Percentiles rank a stretch among this genome's conserved stretches.
These are phyloP conservation scores for Fusarium bactridioides DNA, from an alignment of 2,329 filamentous ascomycete species.

Conservation along the genomic window DNA sequence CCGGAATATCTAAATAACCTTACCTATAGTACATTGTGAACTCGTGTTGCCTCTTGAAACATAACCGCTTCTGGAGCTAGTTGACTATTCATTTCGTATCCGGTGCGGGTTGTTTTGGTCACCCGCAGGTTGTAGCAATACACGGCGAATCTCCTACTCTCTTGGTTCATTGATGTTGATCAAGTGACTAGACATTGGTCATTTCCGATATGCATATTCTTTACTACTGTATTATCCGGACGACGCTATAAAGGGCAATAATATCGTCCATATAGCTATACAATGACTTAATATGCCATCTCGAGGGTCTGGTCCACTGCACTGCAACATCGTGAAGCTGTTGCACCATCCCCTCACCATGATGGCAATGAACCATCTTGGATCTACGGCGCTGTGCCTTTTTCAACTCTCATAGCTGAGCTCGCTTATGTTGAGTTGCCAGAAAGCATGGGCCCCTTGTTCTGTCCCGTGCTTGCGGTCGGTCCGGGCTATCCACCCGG, in stretches of 20 bases:
- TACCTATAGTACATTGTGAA: constrained; percentile 14
- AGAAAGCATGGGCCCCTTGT: constrained; percentile 22
- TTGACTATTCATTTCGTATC: constrained; percentile 1
- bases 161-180: constrained; percentile 18
- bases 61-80: constrained; percentile 4
- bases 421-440: constrained; percentile 11
- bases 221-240: neutral
- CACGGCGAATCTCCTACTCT: neutral
- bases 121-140: neutral
- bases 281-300: constrained; percentile 5
- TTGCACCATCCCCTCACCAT: constrained; percentile 16
- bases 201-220: constrained; percentile 9
- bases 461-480: constrained; percentile 20
- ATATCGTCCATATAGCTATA: neutral
- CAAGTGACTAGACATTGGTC: neutral
- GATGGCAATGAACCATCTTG: constrained; percentile 6
- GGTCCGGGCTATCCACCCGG: constrained; percentile 34
- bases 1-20: constrained; percentile 13
- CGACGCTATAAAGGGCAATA: constrained; percentile 1
- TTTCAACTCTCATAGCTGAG: constrained; percentile 21
- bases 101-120: neutral
- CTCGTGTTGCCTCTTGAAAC: constrained; percentile 19
- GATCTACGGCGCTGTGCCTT: constrained; percentile 19
- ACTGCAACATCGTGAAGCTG: constrained; percentile 18
- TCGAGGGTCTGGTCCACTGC: constrained; percentile 1